Evolutionary conservation across 106 monocot genomes (phyloP).

Genomic region (Vanilla planifolia): DNA sequence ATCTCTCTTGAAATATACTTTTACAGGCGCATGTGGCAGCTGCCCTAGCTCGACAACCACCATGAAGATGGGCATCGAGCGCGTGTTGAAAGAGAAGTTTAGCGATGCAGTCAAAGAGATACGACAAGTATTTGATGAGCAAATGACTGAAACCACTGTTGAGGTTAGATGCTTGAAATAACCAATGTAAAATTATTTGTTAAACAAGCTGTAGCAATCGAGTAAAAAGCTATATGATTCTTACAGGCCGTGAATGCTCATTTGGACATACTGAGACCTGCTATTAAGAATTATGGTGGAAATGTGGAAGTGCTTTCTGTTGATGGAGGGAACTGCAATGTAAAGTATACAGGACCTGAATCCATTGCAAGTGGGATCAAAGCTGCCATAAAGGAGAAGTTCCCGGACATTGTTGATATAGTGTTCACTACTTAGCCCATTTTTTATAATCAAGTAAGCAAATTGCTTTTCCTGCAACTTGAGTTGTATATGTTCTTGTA

Average conservation of each 20-base stretch:
- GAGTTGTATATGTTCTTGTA: too few relatives aligned
- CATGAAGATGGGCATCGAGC: constrained; percentile 95
- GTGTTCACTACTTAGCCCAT: constrained; percentile 28
- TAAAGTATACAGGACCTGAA: constrained; percentile 66
- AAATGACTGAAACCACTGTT: constrained; percentile 30
- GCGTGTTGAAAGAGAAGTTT: constrained; percentile 90
- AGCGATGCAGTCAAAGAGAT: constrained; percentile 81
- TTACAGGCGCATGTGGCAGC: constrained; percentile 84
- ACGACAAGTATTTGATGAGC: constrained; percentile 53
- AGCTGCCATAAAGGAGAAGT: constrained; percentile 95
- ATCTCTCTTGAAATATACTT: too few relatives aligned
- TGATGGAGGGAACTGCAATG: constrained; percentile 42
- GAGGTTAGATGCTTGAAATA: constrained; percentile 21
- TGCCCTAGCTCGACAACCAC: constrained; percentile 92
- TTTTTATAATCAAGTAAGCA: too few relatives aligned
- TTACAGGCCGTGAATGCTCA: constrained; percentile 61
- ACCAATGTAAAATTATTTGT: neutral
- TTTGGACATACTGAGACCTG: constrained; percentile 83
- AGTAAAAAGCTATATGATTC: neutral
- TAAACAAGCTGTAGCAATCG: neutral
- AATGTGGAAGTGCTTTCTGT: constrained; percentile 67
- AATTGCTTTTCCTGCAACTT: too few relatives aligned
- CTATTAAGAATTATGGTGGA: constrained; percentile 87
- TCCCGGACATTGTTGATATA: constrained; percentile 69
- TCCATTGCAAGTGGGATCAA: constrained; percentile 81